Evolutionary conservation across 2,329 filamentous ascomycete genomes (phyloP), one percentile per base, ranked within the genome.

Genomic region (Gnomoniopsis smithogilvyi): DNA sequence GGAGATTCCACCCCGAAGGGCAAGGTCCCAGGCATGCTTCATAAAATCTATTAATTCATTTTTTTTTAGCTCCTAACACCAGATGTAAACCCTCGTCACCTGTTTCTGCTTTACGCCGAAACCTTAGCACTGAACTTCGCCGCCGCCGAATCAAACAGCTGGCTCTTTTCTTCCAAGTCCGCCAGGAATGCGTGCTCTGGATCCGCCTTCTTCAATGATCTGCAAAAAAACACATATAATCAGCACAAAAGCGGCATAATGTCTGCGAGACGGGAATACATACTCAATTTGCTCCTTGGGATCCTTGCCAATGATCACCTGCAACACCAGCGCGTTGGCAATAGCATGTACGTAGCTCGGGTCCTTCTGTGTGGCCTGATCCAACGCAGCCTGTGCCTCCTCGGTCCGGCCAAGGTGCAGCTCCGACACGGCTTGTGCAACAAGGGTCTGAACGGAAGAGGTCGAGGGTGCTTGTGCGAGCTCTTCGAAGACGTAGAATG

Each of bases 401-500:
- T 95, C 92, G 45, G 90, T 77, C 51, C 95, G 86, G 53, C 92
- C 93, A 30, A 98, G 86, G 70, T 98, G 95, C 55, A 98, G 78
- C 74, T 99, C 94, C 24, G 91, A 89, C 26, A 98, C 86, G 26
- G 93, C 94, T 77, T 98, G 95, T 21, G 91, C 88, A 62, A 96
- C 86, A 57, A 97, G 83, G 19, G 86, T 89, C 65, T 87, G 81
- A 54, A 88, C 81, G 17, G 91, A 91, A 51, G 91, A 87, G 19
- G 91, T 92, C 34, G 90, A 87, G 2, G 92, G 89, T 30, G 91
- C 88, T 70, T 96, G 91, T 4, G 95, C 94, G 51, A 98, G 85
- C 75, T 99, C 95, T 76, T 98, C 94, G 69, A 92, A 98, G 62
- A 98, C 94, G 80, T 99, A 98, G 76, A 96, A 98, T 19, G 94